phyloP scores from a whole-genome alignment of 257 asterid species.

The Rehmannia glutinosa region DNA sequence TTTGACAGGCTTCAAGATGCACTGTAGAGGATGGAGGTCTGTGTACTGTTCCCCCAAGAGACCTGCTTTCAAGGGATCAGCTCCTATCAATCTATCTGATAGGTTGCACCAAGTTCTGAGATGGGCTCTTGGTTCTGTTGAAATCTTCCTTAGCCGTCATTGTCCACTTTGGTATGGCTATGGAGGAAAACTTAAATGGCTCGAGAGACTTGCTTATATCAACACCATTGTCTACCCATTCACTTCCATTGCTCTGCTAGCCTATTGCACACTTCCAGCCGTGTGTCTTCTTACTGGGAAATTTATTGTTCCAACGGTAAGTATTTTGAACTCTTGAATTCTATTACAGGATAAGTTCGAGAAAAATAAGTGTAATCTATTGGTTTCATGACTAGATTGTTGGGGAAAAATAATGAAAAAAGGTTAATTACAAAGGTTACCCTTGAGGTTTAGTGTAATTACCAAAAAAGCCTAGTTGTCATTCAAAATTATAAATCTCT shows the following conservation, averaged over 20 bases:
- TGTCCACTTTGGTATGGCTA: constrained; percentile 89
- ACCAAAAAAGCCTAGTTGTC: no score
- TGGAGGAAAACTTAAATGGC: constrained; percentile 73
- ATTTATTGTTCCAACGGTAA: constrained; percentile 79
- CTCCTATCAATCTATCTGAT: constrained; percentile 83
- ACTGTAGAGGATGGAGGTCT: constrained; percentile 84
- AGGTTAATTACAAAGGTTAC: no score
- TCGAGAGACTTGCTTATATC: constrained; percentile 70
- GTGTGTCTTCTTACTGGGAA: constrained; percentile 87
- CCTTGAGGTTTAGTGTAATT: no score
- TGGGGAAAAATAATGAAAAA: not conserved
- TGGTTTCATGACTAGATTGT: not conserved
- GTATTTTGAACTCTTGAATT: constrained; percentile 18
- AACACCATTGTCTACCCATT: constrained; percentile 83
- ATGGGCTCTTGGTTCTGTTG: constrained; percentile 94
- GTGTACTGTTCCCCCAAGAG: constrained; percentile 75
- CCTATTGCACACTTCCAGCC: constrained; percentile 83
- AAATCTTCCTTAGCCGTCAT: constrained; percentile 83
- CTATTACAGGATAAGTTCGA: not conserved
- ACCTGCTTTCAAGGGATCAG: constrained; percentile 85
- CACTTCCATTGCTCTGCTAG: constrained; percentile 77
- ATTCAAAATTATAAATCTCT: not conserved
- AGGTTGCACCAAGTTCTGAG: constrained; percentile 86
- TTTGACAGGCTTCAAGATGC: constrained; percentile 91
- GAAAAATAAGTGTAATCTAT: not conserved